Evolutionary conservation across 768 basidiomycete genomes (phyloP), one percentile per base, ranked within the genome.

Genomic region (Boletus subparvulus): DNA sequence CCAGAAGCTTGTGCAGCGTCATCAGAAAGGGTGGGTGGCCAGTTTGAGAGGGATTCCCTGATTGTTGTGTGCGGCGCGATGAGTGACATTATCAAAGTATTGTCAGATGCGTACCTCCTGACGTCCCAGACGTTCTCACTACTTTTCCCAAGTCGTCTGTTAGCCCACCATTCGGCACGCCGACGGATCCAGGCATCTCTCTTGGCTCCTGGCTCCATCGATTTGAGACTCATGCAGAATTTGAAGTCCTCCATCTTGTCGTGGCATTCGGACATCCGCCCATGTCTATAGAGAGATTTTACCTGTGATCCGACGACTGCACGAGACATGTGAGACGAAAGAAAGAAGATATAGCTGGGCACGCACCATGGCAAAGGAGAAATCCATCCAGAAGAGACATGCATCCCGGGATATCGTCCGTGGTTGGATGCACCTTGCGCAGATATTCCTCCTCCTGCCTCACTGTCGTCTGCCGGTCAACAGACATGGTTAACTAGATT

Each of bases 71-170:
- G 41, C 35, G 42, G 17, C 6, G 16, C 28, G 54, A 58, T 58
- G 32, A 60, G 50, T 28, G 40, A n/a, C 16, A 30, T 45, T 40
- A 33, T 32, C 17, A 19, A 28, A 44, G 32, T 36, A 19, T 6
- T 16, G n/a, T 46, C n/a, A 36, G 47, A 33, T 17, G 78, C 88
- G 66, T 70, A 96, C 95, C 77, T 82, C 73, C 95, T 77, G 28
- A 90, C 78, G 56, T 92, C 87, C 96, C 96, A 99, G 3, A 99
- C 85, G 69, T 95, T 93, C 74, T 98, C 96, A 63, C 93, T 95
- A 73, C 92, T 94, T 70, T 84, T 85, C 19, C 74, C 79, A 10
- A 90, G 67, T 50, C 96, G 77, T 50, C 90, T 76, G 35, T 78
- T 75, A 6, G 95, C 93, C 96, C 94, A 97, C 94, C 94, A 95